Conservation (phyloP, 306 rosid species). For the Cucurbita moschata region DNA sequence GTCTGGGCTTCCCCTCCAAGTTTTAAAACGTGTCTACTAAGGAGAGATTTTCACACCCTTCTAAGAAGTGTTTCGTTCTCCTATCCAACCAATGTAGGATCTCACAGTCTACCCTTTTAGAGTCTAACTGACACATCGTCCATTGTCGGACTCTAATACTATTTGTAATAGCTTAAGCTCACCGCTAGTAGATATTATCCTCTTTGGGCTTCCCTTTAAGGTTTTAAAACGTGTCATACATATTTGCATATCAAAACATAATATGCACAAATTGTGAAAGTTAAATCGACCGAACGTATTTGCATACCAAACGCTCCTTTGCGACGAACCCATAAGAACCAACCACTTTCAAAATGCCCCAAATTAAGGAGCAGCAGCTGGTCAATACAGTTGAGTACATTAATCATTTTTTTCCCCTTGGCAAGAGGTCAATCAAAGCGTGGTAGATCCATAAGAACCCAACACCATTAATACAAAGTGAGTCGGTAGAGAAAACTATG, state of each 20-base stretch:
- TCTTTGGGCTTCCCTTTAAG: too few species aligned
- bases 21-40: too few species aligned
- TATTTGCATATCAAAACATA: neutral
- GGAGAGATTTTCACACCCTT: too few species aligned
- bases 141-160: too few species aligned
- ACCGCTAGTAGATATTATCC: too few species aligned
- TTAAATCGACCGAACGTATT: neutral
- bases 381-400: neutral
- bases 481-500: neutral
- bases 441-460: neutral
- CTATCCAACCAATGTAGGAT: too few species aligned
- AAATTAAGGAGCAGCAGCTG: neutral
- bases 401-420: neutral
- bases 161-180: too few species aligned
- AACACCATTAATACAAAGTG: neutral
- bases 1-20: too few species aligned
- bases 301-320: neutral
- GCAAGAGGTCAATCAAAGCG: neutral
- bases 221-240: neutral
- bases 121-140: too few species aligned
- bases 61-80: too few species aligned
- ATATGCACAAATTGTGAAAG: neutral
- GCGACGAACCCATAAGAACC: neutral
- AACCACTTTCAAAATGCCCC: neutral
- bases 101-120: too few species aligned